Conservation (phyloP, 306 rosid species). For the Boehmeria nivea region DNA sequence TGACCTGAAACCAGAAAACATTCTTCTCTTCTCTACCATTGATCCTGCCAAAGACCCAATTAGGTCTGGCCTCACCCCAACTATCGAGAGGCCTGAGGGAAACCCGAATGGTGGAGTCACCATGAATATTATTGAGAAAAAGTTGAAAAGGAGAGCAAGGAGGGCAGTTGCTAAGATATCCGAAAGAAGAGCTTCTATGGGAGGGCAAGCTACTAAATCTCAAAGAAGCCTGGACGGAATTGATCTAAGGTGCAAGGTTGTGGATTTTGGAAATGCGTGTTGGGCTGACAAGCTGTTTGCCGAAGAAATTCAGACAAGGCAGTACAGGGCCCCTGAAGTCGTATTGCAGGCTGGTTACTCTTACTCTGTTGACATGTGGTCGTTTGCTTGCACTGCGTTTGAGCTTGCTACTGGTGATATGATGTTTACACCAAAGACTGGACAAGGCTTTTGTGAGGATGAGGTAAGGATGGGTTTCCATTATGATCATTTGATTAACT, state of each 20-base stretch:
- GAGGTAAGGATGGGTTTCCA: conserved; percentile 55
- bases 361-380: conserved; percentile 89
- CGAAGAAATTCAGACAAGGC: conserved; percentile 91
- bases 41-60: conserved; percentile 82
- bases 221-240: conserved; percentile 57
- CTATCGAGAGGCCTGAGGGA: conserved; percentile 80
- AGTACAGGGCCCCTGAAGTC: conserved; percentile 97
- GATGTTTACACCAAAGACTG: conserved; percentile 79
- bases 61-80: conserved; percentile 54
- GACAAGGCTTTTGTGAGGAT: conserved; percentile 83
- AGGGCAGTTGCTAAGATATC: conserved; percentile 91
- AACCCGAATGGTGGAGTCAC: conserved; percentile 56
- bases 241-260: conserved; percentile 86
- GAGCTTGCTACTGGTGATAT: conserved; percentile 98
- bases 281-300: conserved; percentile 68
- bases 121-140: conserved; percentile 67
- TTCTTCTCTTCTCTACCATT: conserved; percentile 73
- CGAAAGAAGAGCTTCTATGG: conserved; percentile 65
- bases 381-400: conserved; percentile 85
- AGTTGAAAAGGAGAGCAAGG: conserved; percentile 78
- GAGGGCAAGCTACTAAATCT: conserved; percentile 47
- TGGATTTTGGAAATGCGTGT: conserved; percentile 94
- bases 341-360: conserved; percentile 74
- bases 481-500: neutral
- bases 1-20: conserved; percentile 92